phyloP scores from a whole-genome alignment of 2,329 filamentous ascomycete species.

The Aspergillus felis region DNA sequence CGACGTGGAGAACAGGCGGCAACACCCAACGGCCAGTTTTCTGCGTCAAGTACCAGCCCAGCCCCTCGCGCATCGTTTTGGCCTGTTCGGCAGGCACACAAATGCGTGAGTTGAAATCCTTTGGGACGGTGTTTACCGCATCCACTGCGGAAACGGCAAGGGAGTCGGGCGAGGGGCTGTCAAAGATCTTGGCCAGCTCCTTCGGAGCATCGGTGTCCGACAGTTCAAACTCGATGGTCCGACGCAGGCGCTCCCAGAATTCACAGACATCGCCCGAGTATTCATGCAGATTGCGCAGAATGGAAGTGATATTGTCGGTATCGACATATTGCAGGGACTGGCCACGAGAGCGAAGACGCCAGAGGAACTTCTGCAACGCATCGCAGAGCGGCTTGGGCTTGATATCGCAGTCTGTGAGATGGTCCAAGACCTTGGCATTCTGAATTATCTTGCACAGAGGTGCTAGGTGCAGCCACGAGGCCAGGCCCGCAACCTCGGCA shows the following conservation, averaged over 20 bases:
- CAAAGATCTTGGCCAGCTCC: constrained; percentile 46
- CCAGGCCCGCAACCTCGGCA: constrained; percentile 52
- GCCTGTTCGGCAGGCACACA: constrained; percentile 37
- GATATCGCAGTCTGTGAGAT: constrained; percentile 42
- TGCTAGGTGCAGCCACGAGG: constrained; percentile 56
- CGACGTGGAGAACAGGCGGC: constrained; percentile 51
- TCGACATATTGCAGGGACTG: constrained; percentile 38
- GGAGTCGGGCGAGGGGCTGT: constrained; percentile 29
- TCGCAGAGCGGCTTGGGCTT: constrained; percentile 50
- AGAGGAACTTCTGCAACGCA: constrained; percentile 51
- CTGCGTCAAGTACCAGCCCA: constrained; percentile 28
- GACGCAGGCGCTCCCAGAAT: constrained; percentile 52
- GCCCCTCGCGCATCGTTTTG: constrained; percentile 34
- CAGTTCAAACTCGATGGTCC: constrained; percentile 51
- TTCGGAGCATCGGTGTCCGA: constrained; percentile 40
- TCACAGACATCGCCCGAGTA: constrained; percentile 52
- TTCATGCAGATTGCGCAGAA: constrained; percentile 39
- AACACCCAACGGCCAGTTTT: constrained; percentile 40
- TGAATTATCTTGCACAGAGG: constrained; percentile 57
- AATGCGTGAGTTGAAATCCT: constrained; percentile 37
- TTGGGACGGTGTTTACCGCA: constrained; percentile 32
- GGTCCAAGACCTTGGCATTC: constrained; percentile 44
- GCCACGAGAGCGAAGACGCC: constrained; percentile 46
- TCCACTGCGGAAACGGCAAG: constrained; percentile 21
- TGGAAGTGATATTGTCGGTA: constrained; percentile 40